Base-by-base conservation (phyloP, 192 early-diverging fungal species). In the Coemansia sp. region DNA sequence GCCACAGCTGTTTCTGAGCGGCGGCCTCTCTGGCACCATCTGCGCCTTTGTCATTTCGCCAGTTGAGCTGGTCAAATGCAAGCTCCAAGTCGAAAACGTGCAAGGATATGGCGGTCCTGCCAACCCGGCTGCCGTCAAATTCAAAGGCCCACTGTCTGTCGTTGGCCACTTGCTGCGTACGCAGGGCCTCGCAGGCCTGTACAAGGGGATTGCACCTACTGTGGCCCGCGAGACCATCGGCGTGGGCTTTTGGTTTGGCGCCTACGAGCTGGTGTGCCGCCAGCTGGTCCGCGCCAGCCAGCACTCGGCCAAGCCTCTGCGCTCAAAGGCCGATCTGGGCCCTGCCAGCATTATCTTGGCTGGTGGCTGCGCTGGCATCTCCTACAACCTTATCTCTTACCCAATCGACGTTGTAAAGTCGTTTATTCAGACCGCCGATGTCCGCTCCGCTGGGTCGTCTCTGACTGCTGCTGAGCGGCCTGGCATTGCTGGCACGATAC, bases 181-280 rank as follows among this genome's bases (percentile, higher is more conserved):
- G 6, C 71, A 90, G 56, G 91, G 91, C 6, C 24, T 93, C 14
- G 51, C 46, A 0, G 79, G 68, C 14, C 53, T 85, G 15, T 84
- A 81, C 62, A 74, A 64, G 62, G 86, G 84, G 3, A 75, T 79
- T 36, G 29, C 61, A 8, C 79, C 76, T 0, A 99, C 96, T 1
- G 83, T 97, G 42, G 76, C 96, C 22, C 89, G 96, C 25, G 97
- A 99, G 75, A 86, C 89, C 1, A 86, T 90, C 35, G 97, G 96
- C n/a, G 93, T 95, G 24, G 95, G 89, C 11, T 92, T 90, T 25
- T 99, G 97, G 97, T 99, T 99, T 67, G 96, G 97, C 64, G 86
- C 90, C 1, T 99, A 99, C 64, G 97, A 99, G 77, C 70, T 88
- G 37, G 85, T 90, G 3, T 87, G 89, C 59, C 73, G 73, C 17